Evolutionary conservation across 768 basidiomycete species (phyloP).

Genomic region (Thelephora ganbajun): DNA sequence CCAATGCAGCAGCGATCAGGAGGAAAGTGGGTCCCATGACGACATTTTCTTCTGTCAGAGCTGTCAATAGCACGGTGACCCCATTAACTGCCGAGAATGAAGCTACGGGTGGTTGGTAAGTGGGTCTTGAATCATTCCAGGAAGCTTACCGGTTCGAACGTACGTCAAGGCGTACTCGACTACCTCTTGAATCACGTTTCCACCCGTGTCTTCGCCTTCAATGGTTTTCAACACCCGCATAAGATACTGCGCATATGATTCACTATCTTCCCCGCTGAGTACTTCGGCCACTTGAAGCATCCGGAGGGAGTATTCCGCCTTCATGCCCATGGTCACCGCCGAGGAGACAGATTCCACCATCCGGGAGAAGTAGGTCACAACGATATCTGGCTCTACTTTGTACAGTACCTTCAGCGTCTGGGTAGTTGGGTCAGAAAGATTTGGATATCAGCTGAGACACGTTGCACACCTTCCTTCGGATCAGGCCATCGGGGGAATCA

Average conservation of each 20-base stretch:
- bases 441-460: background rate
- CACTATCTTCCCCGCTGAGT: constrained; percentile 34
- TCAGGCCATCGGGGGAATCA: constrained; percentile 39
- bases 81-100: constrained; percentile 23
- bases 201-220: constrained; percentile 21
- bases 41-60: constrained; percentile 23
- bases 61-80: constrained; percentile 20
- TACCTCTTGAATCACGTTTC: constrained; percentile 35
- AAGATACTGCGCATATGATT: constrained; percentile 40
- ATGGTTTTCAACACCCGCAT: constrained; percentile 24
- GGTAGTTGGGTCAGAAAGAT: background rate
- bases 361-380: constrained; percentile 39
- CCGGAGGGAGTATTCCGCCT: constrained; percentile 29
- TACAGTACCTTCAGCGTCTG: constrained; percentile 50
- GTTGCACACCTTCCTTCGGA: constrained; percentile 43
- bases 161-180: constrained; percentile 42
- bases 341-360: constrained; percentile 24
- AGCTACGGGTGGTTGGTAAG: constrained; percentile 20
- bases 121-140: constrained; percentile 3
- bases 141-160: constrained; percentile 34
- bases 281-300: constrained; percentile 43
- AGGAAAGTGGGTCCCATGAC: constrained; percentile 38
- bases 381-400: constrained; percentile 42
- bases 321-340: constrained; percentile 19
- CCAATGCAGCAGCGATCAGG: constrained; percentile 54